Conservation (phyloP, 352 stramenopile genomes). For the Pythium dissimile region DNA sequence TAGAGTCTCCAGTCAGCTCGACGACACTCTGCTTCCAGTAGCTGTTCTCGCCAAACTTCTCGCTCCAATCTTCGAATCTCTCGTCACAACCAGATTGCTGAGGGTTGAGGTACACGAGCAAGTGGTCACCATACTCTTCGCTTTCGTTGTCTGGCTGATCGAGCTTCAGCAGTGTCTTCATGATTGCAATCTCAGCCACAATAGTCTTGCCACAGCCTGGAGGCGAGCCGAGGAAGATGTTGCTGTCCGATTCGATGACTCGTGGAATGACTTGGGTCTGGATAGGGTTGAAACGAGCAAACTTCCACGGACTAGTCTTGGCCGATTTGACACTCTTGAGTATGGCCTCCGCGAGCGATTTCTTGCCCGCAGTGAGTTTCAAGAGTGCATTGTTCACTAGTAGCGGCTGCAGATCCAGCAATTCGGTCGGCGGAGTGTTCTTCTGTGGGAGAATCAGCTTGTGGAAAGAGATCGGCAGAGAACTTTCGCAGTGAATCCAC, state of each 20-base stretch:
- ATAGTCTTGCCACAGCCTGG: slow-evolving; percentile 94
- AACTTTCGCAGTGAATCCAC: slow-evolving; percentile 97
- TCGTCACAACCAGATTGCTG: slow-evolving; percentile 76
- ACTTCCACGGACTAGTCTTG: slow-evolving; percentile 58
- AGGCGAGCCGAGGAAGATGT: slow-evolving; percentile 94
- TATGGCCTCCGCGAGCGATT: slow-evolving; percentile 49
- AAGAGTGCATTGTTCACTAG: slow-evolving; percentile 85
- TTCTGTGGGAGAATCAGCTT: slow-evolving; percentile 99
- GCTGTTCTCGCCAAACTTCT: slow-evolving; percentile 80
- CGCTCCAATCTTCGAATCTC: slow-evolving; percentile 78
- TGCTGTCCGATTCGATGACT: slow-evolving; percentile 94
- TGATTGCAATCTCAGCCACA: slow-evolving; percentile 94
- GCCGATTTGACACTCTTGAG: slow-evolving; percentile 40
- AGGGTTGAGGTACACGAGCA: slow-evolving; percentile 94
- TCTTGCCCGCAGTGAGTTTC: slow-evolving; percentile 65
- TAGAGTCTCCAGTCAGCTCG: slow-evolving; percentile 93
- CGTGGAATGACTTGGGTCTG: slow-evolving; percentile 98
- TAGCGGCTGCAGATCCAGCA: slow-evolving; percentile 97
- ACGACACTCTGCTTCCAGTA: slow-evolving; percentile 86
- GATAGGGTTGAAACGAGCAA: slow-evolving; percentile 97
- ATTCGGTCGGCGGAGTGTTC: slow-evolving; percentile 95
- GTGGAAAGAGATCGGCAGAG: slow-evolving; percentile 97
- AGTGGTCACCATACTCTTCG: slow-evolving; percentile 64
- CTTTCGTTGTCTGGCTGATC: slow-evolving; percentile 47
- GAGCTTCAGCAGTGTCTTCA: slow-evolving; percentile 85